Conservation (phyloP, 2,329 filamentous ascomycete genomes). For the Zasmidium citrigriseum region DNA sequence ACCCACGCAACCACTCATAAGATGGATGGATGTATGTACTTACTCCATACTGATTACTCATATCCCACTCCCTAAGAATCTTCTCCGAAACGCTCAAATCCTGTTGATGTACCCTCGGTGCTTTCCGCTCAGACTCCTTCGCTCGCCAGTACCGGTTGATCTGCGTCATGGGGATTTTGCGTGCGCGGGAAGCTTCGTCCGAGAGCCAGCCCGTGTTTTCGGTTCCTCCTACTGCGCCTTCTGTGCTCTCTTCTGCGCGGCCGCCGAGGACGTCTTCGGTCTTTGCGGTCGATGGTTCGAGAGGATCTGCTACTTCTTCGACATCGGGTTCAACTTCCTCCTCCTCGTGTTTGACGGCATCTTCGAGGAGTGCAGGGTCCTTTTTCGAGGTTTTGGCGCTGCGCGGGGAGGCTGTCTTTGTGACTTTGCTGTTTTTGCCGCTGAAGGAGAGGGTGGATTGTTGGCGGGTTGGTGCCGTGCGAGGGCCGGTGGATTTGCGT, state of each 20-base stretch:
- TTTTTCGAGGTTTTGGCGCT: constrained; percentile 39
- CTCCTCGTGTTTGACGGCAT: constrained; percentile 26
- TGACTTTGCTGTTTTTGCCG: constrained; percentile 49
- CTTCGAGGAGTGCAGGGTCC: constrained; percentile 38
- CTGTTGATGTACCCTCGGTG: constrained; percentile 75
- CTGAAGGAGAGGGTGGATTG: constrained; percentile 67
- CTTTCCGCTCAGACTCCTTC: constrained; percentile 68
- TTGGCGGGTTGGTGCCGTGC: constrained; percentile 39
- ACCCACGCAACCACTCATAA: not conserved
- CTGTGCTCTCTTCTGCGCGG: constrained; percentile 28
- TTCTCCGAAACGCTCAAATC: constrained; percentile 75
- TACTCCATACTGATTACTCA: constrained; percentile 89
- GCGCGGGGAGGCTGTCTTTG: constrained; percentile 53
- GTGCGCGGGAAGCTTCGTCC: constrained; percentile 58
- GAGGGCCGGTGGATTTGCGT: constrained; percentile 42
- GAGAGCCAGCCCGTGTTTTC: constrained; percentile 34
- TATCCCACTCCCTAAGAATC: constrained; percentile 87
- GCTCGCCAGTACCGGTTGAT: constrained; percentile 76
- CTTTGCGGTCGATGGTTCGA: constrained; percentile 23
- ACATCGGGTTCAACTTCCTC: constrained; percentile 40
- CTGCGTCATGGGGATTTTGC: constrained; percentile 65
- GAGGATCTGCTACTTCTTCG: constrained; percentile 23
- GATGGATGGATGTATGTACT: too few relatives aligned
- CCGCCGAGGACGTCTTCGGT: constrained; percentile 34
- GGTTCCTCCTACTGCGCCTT: constrained; percentile 52